Evolutionary conservation across 225 moss, liverwort and hornwort genomes (phyloP), one percentile per base, ranked within the genome.

Genomic region (Physcomitrellopsis africana): DNA sequence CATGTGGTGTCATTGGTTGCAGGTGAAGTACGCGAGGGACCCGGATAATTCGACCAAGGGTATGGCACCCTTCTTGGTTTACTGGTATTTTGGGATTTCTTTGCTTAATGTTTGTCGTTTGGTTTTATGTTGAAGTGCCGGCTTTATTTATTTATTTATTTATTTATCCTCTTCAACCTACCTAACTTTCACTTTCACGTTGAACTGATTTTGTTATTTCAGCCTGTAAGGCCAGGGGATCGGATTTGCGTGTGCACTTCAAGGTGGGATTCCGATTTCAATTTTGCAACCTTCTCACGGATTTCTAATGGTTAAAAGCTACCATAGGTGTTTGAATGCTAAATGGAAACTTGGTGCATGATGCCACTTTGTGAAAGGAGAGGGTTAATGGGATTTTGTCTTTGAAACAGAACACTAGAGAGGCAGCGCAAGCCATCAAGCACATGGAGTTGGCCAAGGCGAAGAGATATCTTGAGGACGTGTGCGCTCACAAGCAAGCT

Each of bases 381-480:
- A 46, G 18, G 10, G 42, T 64, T 55, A 26, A 52, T 0, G 58
- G 16, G 18, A 12, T 27, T 26, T 18, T 76, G 15, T 37, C 1
- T 9, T 55, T 52, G 6, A 12, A 69, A 11, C 73, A 92, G 92
- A 92, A 92, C 42, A 86, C 88, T 68, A 79, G 88, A 8, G 92
- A 92, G 74, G 77, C 92, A 80, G 88, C 92, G 60, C 88, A 92
- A 74, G 88, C 92, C 67, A 90, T 90, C 26, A 92, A 92, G 83
- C 81, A 80, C 61, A 67, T 92, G 75, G 83, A 84, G 55, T 67
- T 90, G 72, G 72, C 37, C 20, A 92, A 92, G 82, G 89, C 92
- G 68, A 92, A 87, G 79, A 79, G 89, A 15, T 92, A 89, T 16
- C 73, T 89, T 52, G 92, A 89, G 80, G 89, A 92, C 81, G 92